Conservation (phyloP, 768 basidiomycete genomes). For the Suillus alpinus region DNA sequence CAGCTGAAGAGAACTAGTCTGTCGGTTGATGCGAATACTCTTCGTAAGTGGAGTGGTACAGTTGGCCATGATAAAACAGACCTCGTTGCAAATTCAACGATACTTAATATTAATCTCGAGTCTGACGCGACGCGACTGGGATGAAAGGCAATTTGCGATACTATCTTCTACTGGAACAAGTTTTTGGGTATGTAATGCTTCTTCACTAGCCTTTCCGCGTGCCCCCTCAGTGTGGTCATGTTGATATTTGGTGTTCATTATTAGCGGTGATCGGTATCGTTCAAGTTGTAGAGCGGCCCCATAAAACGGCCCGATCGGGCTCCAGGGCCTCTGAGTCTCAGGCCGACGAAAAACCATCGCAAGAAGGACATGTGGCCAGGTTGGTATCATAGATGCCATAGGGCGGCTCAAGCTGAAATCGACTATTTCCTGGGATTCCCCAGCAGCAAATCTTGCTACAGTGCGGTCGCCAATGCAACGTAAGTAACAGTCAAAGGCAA, state of each 20-base stretch:
- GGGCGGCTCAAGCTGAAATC: too few species aligned
- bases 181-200: not conserved
- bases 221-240: not conserved
- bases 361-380: too few species aligned
- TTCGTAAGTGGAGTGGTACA: too few species aligned
- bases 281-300: not conserved
- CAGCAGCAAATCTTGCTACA: not conserved
- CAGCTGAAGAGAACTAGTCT: too few species aligned
- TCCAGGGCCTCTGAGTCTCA: not conserved
- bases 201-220: not conserved
- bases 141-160: too few species aligned
- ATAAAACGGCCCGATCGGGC: not conserved
- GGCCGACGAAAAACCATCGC: not conserved
- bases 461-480: not conserved
- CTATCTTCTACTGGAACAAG: not conserved
- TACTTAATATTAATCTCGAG: too few species aligned
- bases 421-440: too few species aligned
- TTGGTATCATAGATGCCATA: too few species aligned
- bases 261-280: not conserved
- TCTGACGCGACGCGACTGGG: too few species aligned
- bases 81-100: too few species aligned
- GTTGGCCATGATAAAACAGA: too few species aligned
- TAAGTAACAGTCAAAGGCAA: not conserved
- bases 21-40: too few species aligned
- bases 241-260: not conserved